Conservation (phyloP, 495 filamentous ascomycete genomes). For the Chaetomium cochliodes region DNA sequence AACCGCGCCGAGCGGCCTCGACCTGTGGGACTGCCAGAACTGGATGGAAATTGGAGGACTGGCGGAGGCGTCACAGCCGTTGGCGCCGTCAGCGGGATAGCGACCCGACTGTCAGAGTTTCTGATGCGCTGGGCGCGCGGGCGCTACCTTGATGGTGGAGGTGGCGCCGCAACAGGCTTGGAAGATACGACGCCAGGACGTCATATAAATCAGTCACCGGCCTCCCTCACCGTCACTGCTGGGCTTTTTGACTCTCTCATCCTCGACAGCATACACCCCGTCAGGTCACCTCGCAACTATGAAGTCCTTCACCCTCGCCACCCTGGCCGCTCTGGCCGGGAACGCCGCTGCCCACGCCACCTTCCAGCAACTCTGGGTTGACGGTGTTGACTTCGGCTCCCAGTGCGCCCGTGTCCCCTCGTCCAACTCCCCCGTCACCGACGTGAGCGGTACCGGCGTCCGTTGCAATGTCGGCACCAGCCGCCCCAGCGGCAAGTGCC, state of each 20-base stretch:
- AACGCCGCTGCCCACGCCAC: conserved; percentile 48
- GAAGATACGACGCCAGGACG: not conserved
- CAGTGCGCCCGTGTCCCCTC: conserved; percentile 42
- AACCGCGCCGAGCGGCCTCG: conserved; percentile 14
- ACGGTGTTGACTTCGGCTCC: conserved; percentile 47
- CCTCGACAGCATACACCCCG: conserved; percentile 6
- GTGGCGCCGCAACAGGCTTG: not conserved
- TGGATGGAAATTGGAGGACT: conserved; percentile 23
- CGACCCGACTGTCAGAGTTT: not conserved
- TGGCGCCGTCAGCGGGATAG: not conserved
- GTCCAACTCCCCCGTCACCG: conserved; percentile 50
- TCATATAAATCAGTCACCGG: conserved; percentile 12
- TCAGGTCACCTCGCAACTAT: conserved; percentile 28
- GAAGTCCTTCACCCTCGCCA: conserved; percentile 42
- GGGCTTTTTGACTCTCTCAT: not conserved
- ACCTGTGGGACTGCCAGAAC: conserved; percentile 11
- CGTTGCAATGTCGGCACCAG: conserved; percentile 44
- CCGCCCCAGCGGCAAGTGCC: conserved; percentile 42
- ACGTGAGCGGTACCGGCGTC: conserved; percentile 40
- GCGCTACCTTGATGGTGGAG: not conserved
- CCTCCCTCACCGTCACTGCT: not conserved
- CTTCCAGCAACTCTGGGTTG: conserved; percentile 54
- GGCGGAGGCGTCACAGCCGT: not conserved
- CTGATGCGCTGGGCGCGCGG: not conserved
- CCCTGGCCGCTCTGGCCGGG: conserved; percentile 36